Conservation (phyloP, 139 green algal species). For the Ostreobium quekettii region DNA sequence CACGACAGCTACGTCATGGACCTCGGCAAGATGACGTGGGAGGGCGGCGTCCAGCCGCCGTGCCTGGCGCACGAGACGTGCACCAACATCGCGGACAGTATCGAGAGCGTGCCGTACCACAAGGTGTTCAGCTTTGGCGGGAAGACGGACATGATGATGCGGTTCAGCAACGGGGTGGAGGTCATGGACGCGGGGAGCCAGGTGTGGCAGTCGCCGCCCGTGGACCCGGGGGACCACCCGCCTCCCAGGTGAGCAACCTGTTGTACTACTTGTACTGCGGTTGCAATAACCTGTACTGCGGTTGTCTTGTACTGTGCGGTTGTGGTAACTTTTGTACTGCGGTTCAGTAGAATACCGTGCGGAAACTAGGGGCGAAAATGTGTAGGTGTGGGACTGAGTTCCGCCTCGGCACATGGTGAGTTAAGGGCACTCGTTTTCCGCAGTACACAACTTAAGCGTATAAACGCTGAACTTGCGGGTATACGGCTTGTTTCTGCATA, state of each 20-base stretch:
- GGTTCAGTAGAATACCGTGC: too few relatives aligned
- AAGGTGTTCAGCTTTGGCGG: constrained; percentile 79
- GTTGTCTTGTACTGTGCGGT: too few relatives aligned
- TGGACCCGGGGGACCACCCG: constrained; percentile 28
- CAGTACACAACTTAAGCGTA: too few relatives aligned
- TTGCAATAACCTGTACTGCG: too few relatives aligned
- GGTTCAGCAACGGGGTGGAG: constrained; percentile 57
- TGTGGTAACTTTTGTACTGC: too few relatives aligned
- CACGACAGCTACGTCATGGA: constrained; percentile 68
- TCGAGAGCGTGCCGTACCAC: constrained; percentile 79
- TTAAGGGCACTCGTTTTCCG: too few relatives aligned
- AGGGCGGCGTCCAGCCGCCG: constrained; percentile 32
- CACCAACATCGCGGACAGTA: constrained; percentile 60
- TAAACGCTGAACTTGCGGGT: too few relatives aligned
- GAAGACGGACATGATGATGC: constrained; percentile 69
- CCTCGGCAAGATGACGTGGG: constrained; percentile 58
- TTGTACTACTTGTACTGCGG: neutral
- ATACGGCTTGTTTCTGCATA: too few relatives aligned
- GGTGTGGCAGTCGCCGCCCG: constrained; percentile 52
- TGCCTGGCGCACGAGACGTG: constrained; percentile 49
- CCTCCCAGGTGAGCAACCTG: neutral
- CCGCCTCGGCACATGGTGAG: too few relatives aligned
- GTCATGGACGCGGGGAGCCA: constrained; percentile 69
- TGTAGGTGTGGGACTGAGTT: too few relatives aligned
- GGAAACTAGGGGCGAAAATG: too few relatives aligned